Evolutionary conservation across 345 rosid genomes (phyloP).

Genomic region (Aquilaria yunnanensis): DNA sequence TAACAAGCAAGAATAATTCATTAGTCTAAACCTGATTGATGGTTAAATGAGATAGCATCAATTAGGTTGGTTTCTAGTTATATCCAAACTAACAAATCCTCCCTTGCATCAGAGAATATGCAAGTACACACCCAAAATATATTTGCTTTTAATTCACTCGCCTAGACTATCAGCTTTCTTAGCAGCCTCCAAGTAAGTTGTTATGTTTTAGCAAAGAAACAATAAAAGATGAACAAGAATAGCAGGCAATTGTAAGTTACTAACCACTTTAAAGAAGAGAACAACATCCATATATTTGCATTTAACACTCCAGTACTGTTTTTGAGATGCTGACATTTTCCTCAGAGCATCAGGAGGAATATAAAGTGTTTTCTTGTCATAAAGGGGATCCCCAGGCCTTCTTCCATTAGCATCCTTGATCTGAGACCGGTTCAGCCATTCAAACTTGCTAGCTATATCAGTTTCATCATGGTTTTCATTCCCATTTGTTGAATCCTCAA

Average conservation of each 20-base stretch:
- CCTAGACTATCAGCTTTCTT: too few species aligned
- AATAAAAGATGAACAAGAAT: background rate
- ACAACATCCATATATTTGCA: constrained; percentile 84
- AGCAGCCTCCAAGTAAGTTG: too few species aligned
- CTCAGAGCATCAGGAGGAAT: constrained; percentile 66
- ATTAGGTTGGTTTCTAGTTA: background rate
- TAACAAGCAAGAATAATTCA: too few species aligned
- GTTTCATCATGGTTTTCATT: constrained; percentile 30
- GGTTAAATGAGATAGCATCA: constrained; percentile 13
- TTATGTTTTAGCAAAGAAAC: background rate
- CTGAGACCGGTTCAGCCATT: constrained; percentile 74
- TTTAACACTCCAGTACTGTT: constrained; percentile 86
- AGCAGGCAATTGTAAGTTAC: constrained; percentile 20
- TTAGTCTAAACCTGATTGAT: background rate
- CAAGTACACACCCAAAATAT: too few species aligned
- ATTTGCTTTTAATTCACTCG: too few species aligned
- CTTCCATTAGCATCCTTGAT: constrained; percentile 77
- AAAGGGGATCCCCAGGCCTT: constrained; percentile 73
- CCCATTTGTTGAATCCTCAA: constrained; percentile 27
- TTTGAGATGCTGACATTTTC: constrained; percentile 89
- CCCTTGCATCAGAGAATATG: too few species aligned
- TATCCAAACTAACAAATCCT: too few species aligned
- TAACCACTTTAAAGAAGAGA: constrained; percentile 97
- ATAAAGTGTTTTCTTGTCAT: constrained; percentile 67
- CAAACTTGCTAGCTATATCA: constrained; percentile 66